Evolutionary conservation across 1,284 basidiomycete genomes (phyloP).

Genomic region (Puccinia coronata): DNA sequence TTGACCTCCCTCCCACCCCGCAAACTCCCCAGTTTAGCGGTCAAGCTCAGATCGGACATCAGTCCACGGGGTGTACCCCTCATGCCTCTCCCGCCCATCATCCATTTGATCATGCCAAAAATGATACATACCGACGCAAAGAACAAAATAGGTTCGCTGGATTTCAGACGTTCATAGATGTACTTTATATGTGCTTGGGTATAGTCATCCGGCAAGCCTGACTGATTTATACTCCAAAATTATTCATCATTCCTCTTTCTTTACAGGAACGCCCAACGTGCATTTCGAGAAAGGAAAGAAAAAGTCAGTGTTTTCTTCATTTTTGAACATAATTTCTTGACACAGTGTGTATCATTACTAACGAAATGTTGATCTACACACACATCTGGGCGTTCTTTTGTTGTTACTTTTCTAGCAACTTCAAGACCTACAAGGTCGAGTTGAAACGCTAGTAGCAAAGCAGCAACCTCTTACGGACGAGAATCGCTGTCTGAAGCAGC

Average conservation of each 20-base stretch:
- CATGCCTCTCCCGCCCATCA: neutral
- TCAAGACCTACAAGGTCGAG: too few relatives aligned
- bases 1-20: neutral
- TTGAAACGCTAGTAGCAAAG: too few relatives aligned
- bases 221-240: neutral
- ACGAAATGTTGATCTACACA: too few relatives aligned
- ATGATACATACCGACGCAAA: neutral
- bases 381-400: too few relatives aligned
- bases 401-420: too few relatives aligned
- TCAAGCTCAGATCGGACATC: neutral
- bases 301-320: neutral
- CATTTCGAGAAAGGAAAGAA: conserved; percentile 12
- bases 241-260: neutral
- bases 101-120: neutral
- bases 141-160: neutral
- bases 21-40: neutral
- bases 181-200: too few relatives aligned
- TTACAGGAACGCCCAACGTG: neutral
- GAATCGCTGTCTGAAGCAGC: too few relatives aligned
- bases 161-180: neutral
- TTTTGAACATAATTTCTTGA: too few relatives aligned
- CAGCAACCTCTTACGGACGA: too few relatives aligned
- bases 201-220: neutral
- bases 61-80: neutral
- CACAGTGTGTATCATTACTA: too few relatives aligned